These are phyloP conservation scores for Leavenworthia alabamica DNA, from an alignment of 345 rosid species.

Conservation along the genomic window DNA sequence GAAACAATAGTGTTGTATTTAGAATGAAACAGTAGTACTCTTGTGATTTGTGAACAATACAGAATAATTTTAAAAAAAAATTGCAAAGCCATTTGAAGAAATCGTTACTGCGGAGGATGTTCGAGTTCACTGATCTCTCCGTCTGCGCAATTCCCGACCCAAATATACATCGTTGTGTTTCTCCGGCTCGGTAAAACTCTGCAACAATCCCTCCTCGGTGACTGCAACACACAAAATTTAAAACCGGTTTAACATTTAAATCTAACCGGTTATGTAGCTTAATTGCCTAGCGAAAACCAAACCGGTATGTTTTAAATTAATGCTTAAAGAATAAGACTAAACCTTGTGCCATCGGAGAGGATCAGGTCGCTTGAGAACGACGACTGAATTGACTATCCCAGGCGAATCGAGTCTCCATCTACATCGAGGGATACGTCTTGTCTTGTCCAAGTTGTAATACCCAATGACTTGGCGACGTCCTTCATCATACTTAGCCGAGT, in stretches of 20 bases:
- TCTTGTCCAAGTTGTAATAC: conserved; percentile 35
- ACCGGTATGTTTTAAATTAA: not conserved
- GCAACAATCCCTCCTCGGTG: conserved; percentile 82
- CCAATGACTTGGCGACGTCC: conserved; percentile 54
- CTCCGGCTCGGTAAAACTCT: conserved; percentile 56
- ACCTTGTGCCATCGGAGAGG: conserved; percentile 64
- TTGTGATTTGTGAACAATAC: not conserved
- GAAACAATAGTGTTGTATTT: not conserved
- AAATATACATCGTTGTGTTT: conserved; percentile 46
- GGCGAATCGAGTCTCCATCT: conserved; percentile 71
- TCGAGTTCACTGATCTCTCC: conserved; percentile 60
- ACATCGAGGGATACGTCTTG: conserved; percentile 40
- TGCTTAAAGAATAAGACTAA: no score
- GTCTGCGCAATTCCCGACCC: conserved; percentile 59
- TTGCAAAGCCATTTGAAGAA: not conserved
- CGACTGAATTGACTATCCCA: conserved; percentile 40
- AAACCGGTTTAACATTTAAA: not conserved
- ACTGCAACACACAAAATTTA: conserved; percentile 35
- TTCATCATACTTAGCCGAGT: conserved; percentile 38
- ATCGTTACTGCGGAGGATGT: conserved; percentile 22
- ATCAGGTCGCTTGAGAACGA: conserved; percentile 64
- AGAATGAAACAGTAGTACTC: not conserved
- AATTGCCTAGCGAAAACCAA: not conserved
- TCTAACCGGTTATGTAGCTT: not conserved
- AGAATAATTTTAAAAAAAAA: not conserved